A percentile compares a stretch with the other conserved stretches of the same genome.
phyloP scores from a whole-genome alignment of 2,329 filamentous ascomycete genomes.

The Chalaropsis ovoidea region DNA sequence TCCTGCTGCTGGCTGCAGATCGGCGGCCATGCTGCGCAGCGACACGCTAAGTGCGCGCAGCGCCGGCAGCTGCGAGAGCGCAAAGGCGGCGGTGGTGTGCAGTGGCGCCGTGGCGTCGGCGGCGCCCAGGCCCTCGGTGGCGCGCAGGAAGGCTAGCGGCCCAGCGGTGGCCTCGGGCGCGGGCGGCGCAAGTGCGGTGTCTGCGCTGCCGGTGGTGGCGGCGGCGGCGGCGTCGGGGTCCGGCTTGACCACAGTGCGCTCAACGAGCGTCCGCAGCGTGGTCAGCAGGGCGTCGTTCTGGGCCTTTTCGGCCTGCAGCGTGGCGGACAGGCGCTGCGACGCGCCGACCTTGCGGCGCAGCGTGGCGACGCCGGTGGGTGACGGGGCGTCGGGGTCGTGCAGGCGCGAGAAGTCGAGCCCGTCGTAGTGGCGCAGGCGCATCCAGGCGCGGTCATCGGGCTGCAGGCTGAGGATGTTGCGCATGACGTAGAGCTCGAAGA shows the following conservation, averaged over 20 bases:
- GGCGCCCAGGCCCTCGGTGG: slow-evolving; percentile 42
- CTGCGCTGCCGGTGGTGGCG: slow-evolving; percentile 17
- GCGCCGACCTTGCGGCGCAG: slow-evolving; percentile 66
- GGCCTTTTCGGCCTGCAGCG: slow-evolving; percentile 58
- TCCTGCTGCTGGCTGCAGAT: slow-evolving; percentile 37
- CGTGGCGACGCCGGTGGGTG: slow-evolving; percentile 57
- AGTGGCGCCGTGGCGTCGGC: slow-evolving; percentile 48
- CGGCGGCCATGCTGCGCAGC: slow-evolving; percentile 56
- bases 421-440: slow-evolving; percentile 77
- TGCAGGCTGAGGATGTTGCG: slow-evolving; percentile 67
- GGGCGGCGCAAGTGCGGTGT: slow-evolving; percentile 4
- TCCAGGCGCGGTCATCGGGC: slow-evolving; percentile 63
- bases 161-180: background rate
- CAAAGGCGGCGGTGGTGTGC: slow-evolving; percentile 64
- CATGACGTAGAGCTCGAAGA: slow-evolving; percentile 81
- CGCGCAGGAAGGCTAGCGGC: slow-evolving; percentile 50
- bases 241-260: slow-evolving; percentile 26
- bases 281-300: slow-evolving; percentile 62
- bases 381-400: slow-evolving; percentile 35
- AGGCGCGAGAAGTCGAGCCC: slow-evolving; percentile 42
- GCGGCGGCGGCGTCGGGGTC: slow-evolving; percentile 27
- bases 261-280: slow-evolving; percentile 43
- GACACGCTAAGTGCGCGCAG: slow-evolving; percentile 54
- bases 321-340: slow-evolving; percentile 62
- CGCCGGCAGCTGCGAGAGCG: slow-evolving; percentile 71